Conservation (phyloP, 2,329 filamentous ascomycete genomes). For the Stagonosporopsis rhizophila region DNA sequence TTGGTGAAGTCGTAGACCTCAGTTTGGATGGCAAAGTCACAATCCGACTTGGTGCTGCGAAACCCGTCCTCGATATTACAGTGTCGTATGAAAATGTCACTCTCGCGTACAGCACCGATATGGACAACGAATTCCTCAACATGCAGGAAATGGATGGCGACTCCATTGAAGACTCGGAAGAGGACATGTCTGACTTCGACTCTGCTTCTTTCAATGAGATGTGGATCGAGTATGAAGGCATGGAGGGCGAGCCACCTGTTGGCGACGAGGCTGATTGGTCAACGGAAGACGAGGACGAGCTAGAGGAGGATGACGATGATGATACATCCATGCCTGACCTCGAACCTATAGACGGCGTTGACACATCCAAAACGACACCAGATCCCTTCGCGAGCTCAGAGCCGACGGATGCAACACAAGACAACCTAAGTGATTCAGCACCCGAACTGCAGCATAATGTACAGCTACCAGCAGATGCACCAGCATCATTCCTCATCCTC, state of each 20-base stretch:
- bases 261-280: conserved; percentile 48
- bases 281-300: conserved; percentile 47
- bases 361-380: conserved; percentile 48
- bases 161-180: conserved; percentile 43
- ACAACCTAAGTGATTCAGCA: conserved; percentile 3
- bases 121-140: conserved; percentile 43
- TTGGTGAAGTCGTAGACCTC: conserved; percentile 64
- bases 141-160: conserved; percentile 36
- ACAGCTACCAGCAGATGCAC: conserved; percentile 16
- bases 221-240: conserved; percentile 50
- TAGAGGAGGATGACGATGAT: conserved; percentile 43
- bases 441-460: conserved; percentile 17
- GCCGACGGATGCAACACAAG: conserved; percentile 17
- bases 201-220: conserved; percentile 45
- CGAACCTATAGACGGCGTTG: conserved; percentile 23
- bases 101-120: conserved; percentile 56
- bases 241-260: conserved; percentile 41
- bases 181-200: conserved; percentile 42
- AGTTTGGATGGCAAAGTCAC: conserved; percentile 61
- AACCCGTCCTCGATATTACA: conserved; percentile 58
- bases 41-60: conserved; percentile 61
- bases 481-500: conserved; percentile 45
- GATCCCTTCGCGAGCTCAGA: conserved; percentile 35
- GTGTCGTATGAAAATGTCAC: conserved; percentile 58
- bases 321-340: conserved; percentile 43